Evolutionary conservation across 768 basidiomycete species (phyloP), one percentile per base, ranked within the genome.

Genomic region (Dioszegia aurantiaca): DNA sequence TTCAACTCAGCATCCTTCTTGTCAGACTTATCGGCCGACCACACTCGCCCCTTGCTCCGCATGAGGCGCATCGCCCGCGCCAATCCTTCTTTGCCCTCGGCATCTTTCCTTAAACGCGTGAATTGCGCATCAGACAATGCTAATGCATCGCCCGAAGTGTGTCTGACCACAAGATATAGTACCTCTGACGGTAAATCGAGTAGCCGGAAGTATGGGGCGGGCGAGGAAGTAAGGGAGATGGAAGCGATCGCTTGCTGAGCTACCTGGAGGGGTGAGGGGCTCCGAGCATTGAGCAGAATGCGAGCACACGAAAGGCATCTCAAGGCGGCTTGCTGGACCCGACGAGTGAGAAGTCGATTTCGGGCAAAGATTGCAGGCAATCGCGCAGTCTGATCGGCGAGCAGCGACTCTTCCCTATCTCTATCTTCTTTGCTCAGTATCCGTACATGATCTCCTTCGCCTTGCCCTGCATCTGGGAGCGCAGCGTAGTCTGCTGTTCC

Each of bases 41-140:
- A 51, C 28, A 58, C 59, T 26, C 55, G 45, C 24, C 55, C 26
- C 49, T 62, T 59, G 26, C 47, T 44, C 19, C 48, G 21, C 30
- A 54, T 52, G 21, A 55, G 23, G 19, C 54, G 49, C 17, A 19
- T 28, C 12, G 41, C 37, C 44, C 56, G 53, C 12, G n/a, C 30
- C 27, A 72, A 16, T 27, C 46, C 46, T 9, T 60, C 59, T 28
- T 47, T 54, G 44, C 60, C 59, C 27, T 44, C 59, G 3, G 62
- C 60, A 11, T 69, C 65, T 8, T 33, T 56, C 21, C 62, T 6
- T 16, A 72, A 23, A 17, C 61, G 23, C 0, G 54, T 46, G 47
- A 57, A 69, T 58, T 72, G 70, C 6, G 43, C 21, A n/a, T 64
- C 64, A 16, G 56, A 60, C 16, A 72, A 61, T n/a, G 70, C 70